Percentiles rank a stretch among this genome's conserved stretches.
Conservation (phyloP, 805 yeast species). For the Soucietia sequanensis region DNA sequence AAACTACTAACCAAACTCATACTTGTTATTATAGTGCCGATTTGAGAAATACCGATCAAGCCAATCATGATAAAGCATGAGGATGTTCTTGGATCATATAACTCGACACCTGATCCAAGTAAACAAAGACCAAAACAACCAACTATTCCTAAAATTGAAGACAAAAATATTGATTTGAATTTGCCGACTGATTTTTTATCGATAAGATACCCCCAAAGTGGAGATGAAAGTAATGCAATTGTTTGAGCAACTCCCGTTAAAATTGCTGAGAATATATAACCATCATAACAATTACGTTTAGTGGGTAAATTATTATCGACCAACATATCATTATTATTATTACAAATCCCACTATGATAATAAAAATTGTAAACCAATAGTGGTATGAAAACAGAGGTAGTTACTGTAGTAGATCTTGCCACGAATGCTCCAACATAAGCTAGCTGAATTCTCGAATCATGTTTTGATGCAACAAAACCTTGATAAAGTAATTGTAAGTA, state of each 20-base stretch:
- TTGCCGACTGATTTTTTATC: constrained; percentile 40
- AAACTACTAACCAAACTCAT: constrained; percentile 52
- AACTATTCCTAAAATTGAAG: constrained; percentile 42
- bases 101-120: constrained; percentile 10
- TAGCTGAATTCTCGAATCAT: constrained; percentile 47
- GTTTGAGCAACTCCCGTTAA: constrained; percentile 67
- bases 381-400: constrained; percentile 61
- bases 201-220: constrained; percentile 59
- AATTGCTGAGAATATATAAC: constrained; percentile 64
- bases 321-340: constrained; percentile 23
- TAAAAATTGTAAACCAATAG: constrained; percentile 58
- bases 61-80: constrained; percentile 41
- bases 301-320: constrained; percentile 15
- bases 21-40: constrained; percentile 60
- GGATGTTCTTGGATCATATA: constrained; percentile 33
- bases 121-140: constrained; percentile 38
- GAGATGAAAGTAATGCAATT: constrained; percentile 57
- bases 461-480: constrained; percentile 49
- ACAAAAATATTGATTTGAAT: constrained; percentile 25
- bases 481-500: constrained; percentile 43
- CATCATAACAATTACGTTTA: constrained; percentile 53
- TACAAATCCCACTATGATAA: constrained; percentile 50
- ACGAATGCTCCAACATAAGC: constrained; percentile 64
- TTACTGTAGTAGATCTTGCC: constrained; percentile 62
- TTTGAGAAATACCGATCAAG: constrained; percentile 56